phyloP scores from a whole-genome alignment of 2,329 filamentous ascomycete species.

The Cyclaneusma minus region DNA sequence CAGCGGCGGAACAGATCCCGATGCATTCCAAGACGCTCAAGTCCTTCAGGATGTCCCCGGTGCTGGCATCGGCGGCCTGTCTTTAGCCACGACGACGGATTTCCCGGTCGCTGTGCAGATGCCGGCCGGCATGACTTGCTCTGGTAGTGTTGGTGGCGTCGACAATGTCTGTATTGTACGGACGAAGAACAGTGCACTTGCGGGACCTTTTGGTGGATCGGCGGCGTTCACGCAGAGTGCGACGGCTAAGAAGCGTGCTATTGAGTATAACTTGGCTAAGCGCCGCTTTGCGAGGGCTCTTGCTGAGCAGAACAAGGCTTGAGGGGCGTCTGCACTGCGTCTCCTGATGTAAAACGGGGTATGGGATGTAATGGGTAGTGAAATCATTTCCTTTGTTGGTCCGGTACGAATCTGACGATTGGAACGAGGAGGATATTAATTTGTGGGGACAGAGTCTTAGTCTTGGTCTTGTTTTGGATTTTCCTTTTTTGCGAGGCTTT shows the following conservation, averaged over 20 bases:
- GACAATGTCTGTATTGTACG: slow-evolving; percentile 49
- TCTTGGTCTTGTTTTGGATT: too few species aligned
- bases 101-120: slow-evolving; percentile 51
- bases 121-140: slow-evolving; percentile 52
- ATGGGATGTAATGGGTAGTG: too few species aligned
- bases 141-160: slow-evolving; percentile 39
- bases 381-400: too few species aligned
- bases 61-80: slow-evolving; percentile 37
- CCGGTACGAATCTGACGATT: too few species aligned
- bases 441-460: too few species aligned
- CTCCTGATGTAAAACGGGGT: too few species aligned
- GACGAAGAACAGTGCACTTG: slow-evolving; percentile 43
- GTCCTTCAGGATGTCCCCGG: slow-evolving; percentile 48
- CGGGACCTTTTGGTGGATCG: slow-evolving; percentile 52
- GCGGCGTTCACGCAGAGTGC: slow-evolving; percentile 47
- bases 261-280: slow-evolving; percentile 31
- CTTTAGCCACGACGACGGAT: slow-evolving; percentile 42
- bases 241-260: slow-evolving; percentile 42
- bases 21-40: slow-evolving; percentile 42
- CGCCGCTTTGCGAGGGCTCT: slow-evolving; percentile 18
- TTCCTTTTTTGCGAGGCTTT: too few species aligned
- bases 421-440: too few species aligned
- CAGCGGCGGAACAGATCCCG: slow-evolving; percentile 43
- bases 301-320: too few species aligned
- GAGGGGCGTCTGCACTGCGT: too few species aligned